Evolutionary conservation across 441 rosid genomes (phyloP).

Genomic region (Manihot esculenta): DNA sequence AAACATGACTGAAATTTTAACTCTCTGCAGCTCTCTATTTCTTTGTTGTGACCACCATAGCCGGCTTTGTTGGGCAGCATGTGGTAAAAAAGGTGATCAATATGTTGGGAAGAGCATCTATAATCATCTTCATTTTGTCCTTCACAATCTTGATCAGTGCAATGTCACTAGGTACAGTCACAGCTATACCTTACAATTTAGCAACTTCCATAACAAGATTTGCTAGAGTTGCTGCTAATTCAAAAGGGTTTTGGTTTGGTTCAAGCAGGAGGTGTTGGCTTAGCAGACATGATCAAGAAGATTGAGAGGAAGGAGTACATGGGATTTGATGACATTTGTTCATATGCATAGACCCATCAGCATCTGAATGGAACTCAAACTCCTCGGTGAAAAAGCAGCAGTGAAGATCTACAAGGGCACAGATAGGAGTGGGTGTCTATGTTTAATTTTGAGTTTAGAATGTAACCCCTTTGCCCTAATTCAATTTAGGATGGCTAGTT

Average conservation of each 20-base stretch:
- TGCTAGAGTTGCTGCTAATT: too few relatives aligned
- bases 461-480: too few relatives aligned
- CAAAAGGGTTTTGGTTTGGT: background rate
- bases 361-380: too few relatives aligned
- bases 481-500: too few relatives aligned
- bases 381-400: too few relatives aligned
- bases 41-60: slow-evolving; percentile 41
- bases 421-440: too few relatives aligned
- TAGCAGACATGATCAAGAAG: slow-evolving; percentile 38
- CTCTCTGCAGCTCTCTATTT: slow-evolving; percentile 45
- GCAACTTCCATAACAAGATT: too few relatives aligned
- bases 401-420: too few relatives aligned
- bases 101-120: slow-evolving; percentile 56
- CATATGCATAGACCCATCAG: slow-evolving; percentile 4
- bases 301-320: slow-evolving; percentile 43
- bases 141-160: slow-evolving; percentile 57
- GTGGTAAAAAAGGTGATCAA: slow-evolving; percentile 46
- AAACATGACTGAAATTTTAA: too few relatives aligned
- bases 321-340: slow-evolving; percentile 56
- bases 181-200: too few relatives aligned
- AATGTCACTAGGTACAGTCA: slow-evolving; percentile 49
- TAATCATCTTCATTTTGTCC: slow-evolving; percentile 59
- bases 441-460: too few relatives aligned
- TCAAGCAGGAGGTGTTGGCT: slow-evolving; percentile 52
- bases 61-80: slow-evolving; percentile 57